Evolutionary conservation across 306 rosid genomes (phyloP), one percentile per base, ranked within the genome.

Genomic region (Fragaria iinumae): DNA sequence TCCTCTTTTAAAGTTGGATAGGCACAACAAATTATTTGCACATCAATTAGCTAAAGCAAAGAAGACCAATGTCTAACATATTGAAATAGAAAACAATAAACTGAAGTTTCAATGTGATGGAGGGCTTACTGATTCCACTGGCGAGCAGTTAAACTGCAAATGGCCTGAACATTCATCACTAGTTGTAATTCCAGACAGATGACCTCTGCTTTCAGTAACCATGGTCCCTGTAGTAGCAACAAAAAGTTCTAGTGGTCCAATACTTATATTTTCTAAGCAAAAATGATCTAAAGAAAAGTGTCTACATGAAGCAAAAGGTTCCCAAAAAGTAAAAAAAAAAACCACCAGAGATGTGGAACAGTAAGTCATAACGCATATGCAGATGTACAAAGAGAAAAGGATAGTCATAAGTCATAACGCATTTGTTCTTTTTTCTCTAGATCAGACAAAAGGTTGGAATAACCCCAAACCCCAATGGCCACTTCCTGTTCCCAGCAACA

Each of bases 101-200:
- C 48, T 70, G 25, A 60, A 27, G 44, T 73, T 34, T 29, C 43
- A 71, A 78, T 21, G 50, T 7, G 21, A 32, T 55, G 6, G 13
- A 38, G 16, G 45, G 71, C 76, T 80, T 75, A 75, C 83, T 32
- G 76, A 69, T 75, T 80, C 80, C 70, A 80, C 43, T 3, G 48
- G 76, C n/a, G 49, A 72, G 82, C 74, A 18, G 59, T 79, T 72
- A 23, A 79, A 20, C 68, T 60, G 79, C 80, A 57, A 69, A 14
- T 75, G 75, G 71, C 65, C 76, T 23, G 23, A 20, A 34, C 38
- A 43, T 44, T 68, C 57, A 45, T 80, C 72, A 68, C 25, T 32
- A 32, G 39, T 71, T 49, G 75, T 36, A 49, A 71, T 47, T 71
- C 62, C 75, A 44, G 62, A 72, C 20, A 32, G 21, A 69, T 45